These are phyloP conservation scores for Kazachstania sp. DNA, from an alignment of 1,139 yeast species.

Conservation along the genomic window DNA sequence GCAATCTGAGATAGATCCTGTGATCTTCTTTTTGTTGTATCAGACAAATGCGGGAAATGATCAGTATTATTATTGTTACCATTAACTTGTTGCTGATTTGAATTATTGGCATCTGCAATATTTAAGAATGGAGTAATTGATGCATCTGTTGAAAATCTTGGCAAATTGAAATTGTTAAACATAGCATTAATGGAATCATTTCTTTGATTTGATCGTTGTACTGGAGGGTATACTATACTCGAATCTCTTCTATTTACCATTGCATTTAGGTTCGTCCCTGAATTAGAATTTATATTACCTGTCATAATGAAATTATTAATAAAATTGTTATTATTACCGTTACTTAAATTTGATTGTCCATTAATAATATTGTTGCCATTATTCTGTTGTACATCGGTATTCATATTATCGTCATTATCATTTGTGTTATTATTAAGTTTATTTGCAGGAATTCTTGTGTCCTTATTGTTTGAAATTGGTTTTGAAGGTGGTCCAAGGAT, in stretches of 20 bases:
- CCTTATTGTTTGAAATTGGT: background rate
- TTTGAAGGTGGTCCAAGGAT: background rate
- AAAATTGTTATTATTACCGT: background rate
- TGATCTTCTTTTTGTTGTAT: constrained; percentile 5
- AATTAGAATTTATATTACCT: background rate
- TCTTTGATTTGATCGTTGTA: constrained; percentile 6
- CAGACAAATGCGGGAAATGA: background rate
- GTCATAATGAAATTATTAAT: background rate
- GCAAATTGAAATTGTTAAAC: constrained; percentile 19
- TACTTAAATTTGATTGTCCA: background rate
- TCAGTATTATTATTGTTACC: background rate
- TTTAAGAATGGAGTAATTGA: constrained; percentile 18
- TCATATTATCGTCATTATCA: background rate
- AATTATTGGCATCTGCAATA: constrained; percentile 6
- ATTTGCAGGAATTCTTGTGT: background rate
- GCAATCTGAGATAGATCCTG: constrained; percentile 22
- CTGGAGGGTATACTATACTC: background rate
- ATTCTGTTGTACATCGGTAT: background rate
- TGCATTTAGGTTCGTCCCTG: background rate
- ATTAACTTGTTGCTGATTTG: background rate
- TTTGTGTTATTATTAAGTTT: background rate
- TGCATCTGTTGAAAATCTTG: constrained; percentile 19
- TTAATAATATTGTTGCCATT: background rate
- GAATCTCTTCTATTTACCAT: constrained; percentile 2
- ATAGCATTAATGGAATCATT: constrained; percentile 18